phyloP scores from a whole-genome alignment of 2,329 filamentous ascomycete genomes.

The Epichloe brachyelytri region DNA sequence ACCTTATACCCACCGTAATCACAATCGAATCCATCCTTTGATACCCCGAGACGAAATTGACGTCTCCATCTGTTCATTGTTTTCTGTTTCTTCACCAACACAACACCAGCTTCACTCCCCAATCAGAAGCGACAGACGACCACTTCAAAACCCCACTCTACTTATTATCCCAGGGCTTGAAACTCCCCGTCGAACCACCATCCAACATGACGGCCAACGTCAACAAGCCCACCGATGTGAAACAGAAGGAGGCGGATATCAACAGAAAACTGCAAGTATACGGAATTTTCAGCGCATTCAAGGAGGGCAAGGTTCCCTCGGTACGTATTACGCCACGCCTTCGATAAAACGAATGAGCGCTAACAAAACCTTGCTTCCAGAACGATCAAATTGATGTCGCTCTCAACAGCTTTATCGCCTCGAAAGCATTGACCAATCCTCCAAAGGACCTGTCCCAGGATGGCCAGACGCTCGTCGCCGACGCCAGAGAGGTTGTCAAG shows the following conservation, averaged over 20 bases:
- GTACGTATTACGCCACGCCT: constrained; percentile 35
- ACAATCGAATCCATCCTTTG: constrained; percentile 13
- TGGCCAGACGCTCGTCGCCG: constrained; percentile 63
- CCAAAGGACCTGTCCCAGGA: constrained; percentile 69
- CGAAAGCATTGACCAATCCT: constrained; percentile 55
- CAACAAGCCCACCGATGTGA: constrained; percentile 60
- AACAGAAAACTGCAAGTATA: constrained; percentile 92
- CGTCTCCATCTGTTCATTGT: background rate
- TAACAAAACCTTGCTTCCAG: constrained; percentile 25
- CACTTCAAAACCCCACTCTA: background rate
- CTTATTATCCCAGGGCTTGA: too few species aligned
- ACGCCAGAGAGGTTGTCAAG: constrained; percentile 67
- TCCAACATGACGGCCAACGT: constrained; percentile 34
- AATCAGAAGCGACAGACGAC: background rate
- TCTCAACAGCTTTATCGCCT: constrained; percentile 73
- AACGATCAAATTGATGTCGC: constrained; percentile 95
- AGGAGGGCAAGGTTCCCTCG: constrained; percentile 81
- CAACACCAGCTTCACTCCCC: background rate
- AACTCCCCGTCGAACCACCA: background rate
- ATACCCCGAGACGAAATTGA: constrained; percentile 14
- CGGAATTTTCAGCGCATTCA: constrained; percentile 77
- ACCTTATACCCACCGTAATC: constrained; percentile 11
- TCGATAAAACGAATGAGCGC: background rate
- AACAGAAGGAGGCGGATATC: constrained; percentile 73
- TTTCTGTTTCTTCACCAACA: background rate